Evolutionary conservation across 306 rosid species (phyloP).

Genomic region (Gastrolobium bilobum): DNA sequence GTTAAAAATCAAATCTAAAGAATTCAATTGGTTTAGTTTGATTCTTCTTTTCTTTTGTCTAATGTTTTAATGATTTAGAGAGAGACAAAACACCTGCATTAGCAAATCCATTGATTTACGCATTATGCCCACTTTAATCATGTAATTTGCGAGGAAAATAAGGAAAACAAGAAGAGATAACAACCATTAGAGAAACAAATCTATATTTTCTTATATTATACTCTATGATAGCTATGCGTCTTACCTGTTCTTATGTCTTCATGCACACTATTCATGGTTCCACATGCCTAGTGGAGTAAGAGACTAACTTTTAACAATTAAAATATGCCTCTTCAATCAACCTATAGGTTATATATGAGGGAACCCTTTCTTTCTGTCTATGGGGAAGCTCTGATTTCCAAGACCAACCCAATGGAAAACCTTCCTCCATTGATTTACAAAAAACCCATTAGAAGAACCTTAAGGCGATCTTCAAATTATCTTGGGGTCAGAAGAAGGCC

Average conservation of each 20-base stretch:
- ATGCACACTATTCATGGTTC: slow-evolving; percentile 5
- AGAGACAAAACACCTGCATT: too few relatives aligned
- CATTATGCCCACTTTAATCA: neutral
- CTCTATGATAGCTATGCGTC: slow-evolving; percentile 3
- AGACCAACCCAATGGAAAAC: slow-evolving; percentile 45
- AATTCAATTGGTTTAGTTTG: too few relatives aligned
- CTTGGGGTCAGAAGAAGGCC: slow-evolving; percentile 53
- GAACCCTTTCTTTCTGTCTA: neutral
- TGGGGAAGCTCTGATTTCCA: neutral
- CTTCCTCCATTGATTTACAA: slow-evolving; percentile 42
- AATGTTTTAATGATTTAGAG: too few relatives aligned
- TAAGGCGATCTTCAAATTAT: slow-evolving; percentile 41
- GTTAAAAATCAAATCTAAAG: too few relatives aligned
- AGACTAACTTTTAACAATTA: neutral
- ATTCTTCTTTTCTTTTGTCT: too few relatives aligned
- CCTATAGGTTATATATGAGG: slow-evolving; percentile 22
- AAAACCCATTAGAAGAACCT: slow-evolving; percentile 44
- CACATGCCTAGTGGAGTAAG: slow-evolving; percentile 33
- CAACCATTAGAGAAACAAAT: slow-evolving; percentile 11
- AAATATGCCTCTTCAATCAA: slow-evolving; percentile 7
- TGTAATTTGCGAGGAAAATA: slow-evolving; percentile 19
- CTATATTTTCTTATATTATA: neutral
- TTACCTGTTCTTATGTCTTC: slow-evolving; percentile 37
- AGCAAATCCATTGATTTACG: too few relatives aligned
- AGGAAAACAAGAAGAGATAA: slow-evolving; percentile 8